Conservation (phyloP, 2,329 filamentous ascomycete species). For the Anthostomella pinea region DNA sequence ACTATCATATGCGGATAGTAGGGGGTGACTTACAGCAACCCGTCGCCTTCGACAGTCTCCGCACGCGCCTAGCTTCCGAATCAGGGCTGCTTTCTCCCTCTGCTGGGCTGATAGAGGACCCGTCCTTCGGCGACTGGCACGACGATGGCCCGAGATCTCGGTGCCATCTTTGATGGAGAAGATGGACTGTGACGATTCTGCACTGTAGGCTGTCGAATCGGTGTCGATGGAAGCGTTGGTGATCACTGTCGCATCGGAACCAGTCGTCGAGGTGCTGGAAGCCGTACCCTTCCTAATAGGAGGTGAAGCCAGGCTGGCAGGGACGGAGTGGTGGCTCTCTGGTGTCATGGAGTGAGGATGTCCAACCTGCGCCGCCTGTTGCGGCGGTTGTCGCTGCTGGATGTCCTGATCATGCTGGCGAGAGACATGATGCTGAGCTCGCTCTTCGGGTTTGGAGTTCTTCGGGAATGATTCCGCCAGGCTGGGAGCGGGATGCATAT, state of each 20-base stretch:
- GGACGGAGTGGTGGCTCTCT: constrained; percentile 24
- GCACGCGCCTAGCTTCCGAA: constrained; percentile 58
- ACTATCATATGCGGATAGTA: constrained; percentile 7
- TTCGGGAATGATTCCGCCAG: constrained; percentile 35
- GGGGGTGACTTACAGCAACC: constrained; percentile 51
- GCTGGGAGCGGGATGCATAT: constrained; percentile 36
- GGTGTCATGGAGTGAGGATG: constrained; percentile 28
- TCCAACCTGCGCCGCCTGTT: constrained; percentile 23
- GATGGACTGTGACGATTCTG: constrained; percentile 53
- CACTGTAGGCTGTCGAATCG: constrained; percentile 49
- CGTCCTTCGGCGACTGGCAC: constrained; percentile 56
- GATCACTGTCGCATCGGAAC: constrained; percentile 39
- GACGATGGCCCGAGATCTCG: constrained; percentile 51
- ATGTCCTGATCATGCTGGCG: constrained; percentile 22
- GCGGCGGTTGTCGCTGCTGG: constrained; percentile 25
- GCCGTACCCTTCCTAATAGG: constrained; percentile 47
- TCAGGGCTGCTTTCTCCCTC: constrained; percentile 57
- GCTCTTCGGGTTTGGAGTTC: constrained; percentile 33
- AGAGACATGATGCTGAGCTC: constrained; percentile 28
- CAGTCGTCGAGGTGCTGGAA: constrained; percentile 52
- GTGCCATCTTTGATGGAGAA: constrained; percentile 55
- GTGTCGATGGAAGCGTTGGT: constrained; percentile 42
- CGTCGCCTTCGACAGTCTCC: constrained; percentile 53
- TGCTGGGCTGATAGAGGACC: constrained; percentile 57
- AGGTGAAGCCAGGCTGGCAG: constrained; percentile 29